Evolutionary conservation across 192 early-diverging fungal genomes (phyloP).

Genomic region (Coemansia sp.): DNA sequence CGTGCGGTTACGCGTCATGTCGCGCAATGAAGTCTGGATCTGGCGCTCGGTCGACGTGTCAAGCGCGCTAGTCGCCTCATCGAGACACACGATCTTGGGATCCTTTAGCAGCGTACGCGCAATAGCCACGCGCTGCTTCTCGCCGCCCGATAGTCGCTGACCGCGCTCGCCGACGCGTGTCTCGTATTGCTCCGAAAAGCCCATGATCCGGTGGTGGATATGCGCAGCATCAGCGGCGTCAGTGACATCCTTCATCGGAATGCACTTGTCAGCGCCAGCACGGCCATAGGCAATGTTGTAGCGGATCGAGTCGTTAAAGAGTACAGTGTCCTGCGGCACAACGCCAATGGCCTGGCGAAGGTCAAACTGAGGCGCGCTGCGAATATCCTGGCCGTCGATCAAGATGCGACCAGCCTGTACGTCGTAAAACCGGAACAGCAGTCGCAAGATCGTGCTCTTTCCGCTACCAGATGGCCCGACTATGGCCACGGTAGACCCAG

Average conservation of each 20-base stretch:
- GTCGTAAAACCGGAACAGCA: constrained; percentile 95
- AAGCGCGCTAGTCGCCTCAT: constrained; percentile 92
- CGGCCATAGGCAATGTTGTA: constrained; percentile 94
- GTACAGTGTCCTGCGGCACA: constrained; percentile 94
- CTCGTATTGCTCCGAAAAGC: constrained; percentile 80
- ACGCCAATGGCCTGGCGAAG: constrained; percentile 84
- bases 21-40: constrained; percentile 81
- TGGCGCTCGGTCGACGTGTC: constrained; percentile 87
- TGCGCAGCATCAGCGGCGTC: constrained; percentile 76
- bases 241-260: constrained; percentile 70
- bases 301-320: constrained; percentile 94
- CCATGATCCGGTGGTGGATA: constrained; percentile 76
- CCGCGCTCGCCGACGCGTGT: constrained; percentile 92
- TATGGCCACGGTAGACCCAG: constrained; percentile 52
- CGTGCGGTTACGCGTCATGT: constrained; percentile 81
- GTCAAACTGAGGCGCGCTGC: constrained; percentile 62
- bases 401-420: constrained; percentile 75
- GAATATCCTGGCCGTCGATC: constrained; percentile 84
- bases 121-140: constrained; percentile 92
- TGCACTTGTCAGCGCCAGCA: constrained; percentile 50
- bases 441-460: constrained; percentile 76
- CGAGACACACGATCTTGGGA: constrained; percentile 84
- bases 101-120: constrained; percentile 95
- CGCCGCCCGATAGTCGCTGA: constrained; percentile 86
- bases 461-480: constrained; percentile 65